Evolutionary conservation across 1,139 yeast species (phyloP), one percentile per base, ranked within the genome.

Genomic region (Taphrina confusa): DNA sequence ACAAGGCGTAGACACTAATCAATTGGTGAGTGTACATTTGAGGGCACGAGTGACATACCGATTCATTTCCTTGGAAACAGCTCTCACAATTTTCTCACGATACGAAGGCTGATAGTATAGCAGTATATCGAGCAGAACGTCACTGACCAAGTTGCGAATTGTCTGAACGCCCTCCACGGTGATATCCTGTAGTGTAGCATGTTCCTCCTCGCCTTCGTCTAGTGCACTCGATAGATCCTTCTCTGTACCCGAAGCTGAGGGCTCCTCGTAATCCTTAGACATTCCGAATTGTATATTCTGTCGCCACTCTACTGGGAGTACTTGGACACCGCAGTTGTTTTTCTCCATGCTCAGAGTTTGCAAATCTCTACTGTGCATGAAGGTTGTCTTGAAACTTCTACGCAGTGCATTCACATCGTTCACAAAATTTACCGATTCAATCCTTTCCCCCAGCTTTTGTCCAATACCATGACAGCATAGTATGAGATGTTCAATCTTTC

Each of bases 381-480:
- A 66, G 55, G 60, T 68, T 55, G 65, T 45, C 50, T 62, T 69
- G 67, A 45, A 68, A 66, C 50, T 68, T 4, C 70, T 80, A 60
- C 96, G 76, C 65, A 90, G 73, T 16, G 81, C 79, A 69, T 87
- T 89, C 57, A 90, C 82, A 34, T 92, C 89, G 71, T 89, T 95
- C 4, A 92, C 84, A 73, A 92, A 92, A 70, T 89, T 89, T 47
- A 90, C 84, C 40, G 87, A 82, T 64, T 90, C 90, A 67, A 86
- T 84, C 66, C 82, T 82, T 59, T 83, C 81, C 2, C 96, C 94
- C 62, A 92, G 76, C 44, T 85, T 82, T 71, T 92, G 98, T 1
- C 97, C 97, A 64, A 92, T 88, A 0, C 98, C 97, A 72, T 92
- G 98, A 49, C 91, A 80, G 66, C 95, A 91, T 14, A 92, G 75